Evolutionary conservation across 2,329 filamentous ascomycete genomes (phyloP).

Genomic region (Pseudocercospora cruenta): DNA sequence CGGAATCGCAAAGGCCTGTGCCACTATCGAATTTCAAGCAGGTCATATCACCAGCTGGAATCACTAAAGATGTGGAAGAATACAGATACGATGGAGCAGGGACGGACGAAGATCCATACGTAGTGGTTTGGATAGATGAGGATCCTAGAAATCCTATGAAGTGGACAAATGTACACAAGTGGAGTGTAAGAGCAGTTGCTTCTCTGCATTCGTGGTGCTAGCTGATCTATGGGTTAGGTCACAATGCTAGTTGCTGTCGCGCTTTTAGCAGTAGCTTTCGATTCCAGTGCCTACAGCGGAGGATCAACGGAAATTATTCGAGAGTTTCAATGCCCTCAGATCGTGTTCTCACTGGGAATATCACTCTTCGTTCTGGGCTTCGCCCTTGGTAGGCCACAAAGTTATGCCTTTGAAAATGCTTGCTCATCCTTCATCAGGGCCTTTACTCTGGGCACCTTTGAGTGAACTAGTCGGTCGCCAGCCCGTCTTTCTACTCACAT

Average conservation of each 20-base stretch:
- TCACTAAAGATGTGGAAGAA: constrained; percentile 12
- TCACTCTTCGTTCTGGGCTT: constrained; percentile 56
- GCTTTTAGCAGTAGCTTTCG: constrained; percentile 68
- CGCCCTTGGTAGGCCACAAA: constrained; percentile 63
- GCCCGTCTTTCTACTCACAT: constrained; percentile 39
- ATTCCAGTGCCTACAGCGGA: constrained; percentile 67
- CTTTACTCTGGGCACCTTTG: constrained; percentile 59
- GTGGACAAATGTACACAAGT: constrained; percentile 61
- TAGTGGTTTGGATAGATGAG: constrained; percentile 65
- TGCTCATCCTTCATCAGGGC: background rate
- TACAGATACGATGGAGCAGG: constrained; percentile 46
- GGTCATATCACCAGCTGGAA: background rate
- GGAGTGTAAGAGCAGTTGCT: constrained; percentile 43
- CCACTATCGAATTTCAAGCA: constrained; percentile 4
- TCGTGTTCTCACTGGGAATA: constrained; percentile 62
- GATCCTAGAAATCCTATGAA: constrained; percentile 69
- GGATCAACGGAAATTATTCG: constrained; percentile 56
- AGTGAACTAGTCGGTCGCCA: constrained; percentile 61
- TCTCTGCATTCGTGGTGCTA: background rate
- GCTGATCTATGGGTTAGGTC: constrained; percentile 41
- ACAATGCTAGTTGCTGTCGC: constrained; percentile 65
- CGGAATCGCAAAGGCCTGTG: constrained; percentile 31
- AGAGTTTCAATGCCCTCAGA: constrained; percentile 56
- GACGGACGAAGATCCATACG: constrained; percentile 66
- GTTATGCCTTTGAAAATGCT: constrained; percentile 53